phyloP scores from a whole-genome alignment of 2,329 filamentous ascomycete species.

The Cladophialophora immunda region DNA sequence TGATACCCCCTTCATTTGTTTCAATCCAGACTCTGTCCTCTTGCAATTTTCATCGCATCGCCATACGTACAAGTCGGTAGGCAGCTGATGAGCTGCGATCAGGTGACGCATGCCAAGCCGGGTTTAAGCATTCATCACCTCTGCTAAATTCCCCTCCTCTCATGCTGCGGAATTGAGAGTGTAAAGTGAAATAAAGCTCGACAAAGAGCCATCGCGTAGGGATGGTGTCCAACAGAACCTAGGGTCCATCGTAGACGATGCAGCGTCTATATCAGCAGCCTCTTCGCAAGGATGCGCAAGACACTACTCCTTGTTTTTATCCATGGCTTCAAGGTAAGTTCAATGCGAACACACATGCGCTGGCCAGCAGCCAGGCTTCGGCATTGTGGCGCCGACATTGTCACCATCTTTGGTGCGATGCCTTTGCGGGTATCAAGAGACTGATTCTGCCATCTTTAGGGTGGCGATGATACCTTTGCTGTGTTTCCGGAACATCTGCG shows the following conservation, averaged over 20 bases:
- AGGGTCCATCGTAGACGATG: slow-evolving; percentile 28
- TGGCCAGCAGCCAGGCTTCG: slow-evolving; percentile 4
- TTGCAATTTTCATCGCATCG: neutral
- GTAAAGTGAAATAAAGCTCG: neutral
- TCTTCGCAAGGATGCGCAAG: slow-evolving; percentile 52
- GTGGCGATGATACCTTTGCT: slow-evolving; percentile 59
- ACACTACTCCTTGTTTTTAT: slow-evolving; percentile 58
- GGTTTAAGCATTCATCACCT: neutral
- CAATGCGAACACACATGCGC: neutral
- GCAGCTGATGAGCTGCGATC: neutral
- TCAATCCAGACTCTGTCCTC: neutral
- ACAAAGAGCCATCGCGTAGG: neutral
- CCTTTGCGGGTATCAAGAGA: slow-evolving; percentile 10
- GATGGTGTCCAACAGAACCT: neutral
- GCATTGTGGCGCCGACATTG: neutral
- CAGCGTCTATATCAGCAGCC: slow-evolving; percentile 21
- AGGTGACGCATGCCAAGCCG: slow-evolving; percentile 4
- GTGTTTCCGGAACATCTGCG: slow-evolving; percentile 56
- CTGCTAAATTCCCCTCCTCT: neutral
- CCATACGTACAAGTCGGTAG: too few species aligned
- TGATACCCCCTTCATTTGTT: neutral
- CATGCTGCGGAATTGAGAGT: neutral
- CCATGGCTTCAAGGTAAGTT: slow-evolving; percentile 57
- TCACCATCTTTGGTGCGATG: neutral
- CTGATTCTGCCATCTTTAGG: slow-evolving; percentile 45